These are phyloP conservation scores for Pleurotus ostreatus DNA, from an alignment of 768 basidiomycete genomes.

Conservation along the genomic window DNA sequence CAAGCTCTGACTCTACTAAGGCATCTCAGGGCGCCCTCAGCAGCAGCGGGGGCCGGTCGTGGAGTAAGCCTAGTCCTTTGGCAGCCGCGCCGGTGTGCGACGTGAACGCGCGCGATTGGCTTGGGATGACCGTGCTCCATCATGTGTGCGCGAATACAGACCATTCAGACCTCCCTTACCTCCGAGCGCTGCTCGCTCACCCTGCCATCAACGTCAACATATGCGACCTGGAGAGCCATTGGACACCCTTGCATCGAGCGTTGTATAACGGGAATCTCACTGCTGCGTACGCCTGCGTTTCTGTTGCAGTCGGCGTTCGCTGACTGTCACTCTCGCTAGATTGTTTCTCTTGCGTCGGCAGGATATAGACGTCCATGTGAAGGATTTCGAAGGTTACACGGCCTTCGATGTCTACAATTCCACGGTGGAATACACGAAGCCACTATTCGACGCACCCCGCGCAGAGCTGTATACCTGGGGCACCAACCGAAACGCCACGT, in stretches of 20 bases:
- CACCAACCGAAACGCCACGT: conserved; percentile 67
- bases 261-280: conserved; percentile 77
- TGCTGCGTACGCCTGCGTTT: conserved; percentile 46
- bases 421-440: conserved; percentile 73
- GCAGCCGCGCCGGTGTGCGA: conserved; percentile 31
- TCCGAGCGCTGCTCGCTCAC: conserved; percentile 70
- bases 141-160: conserved; percentile 69
- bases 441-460: conserved; percentile 27
- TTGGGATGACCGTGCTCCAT: conserved; percentile 80
- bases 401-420: conserved; percentile 93
- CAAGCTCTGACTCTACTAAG: conserved; percentile 30
- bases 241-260: conserved; percentile 89
- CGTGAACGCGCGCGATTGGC: conserved; percentile 67
- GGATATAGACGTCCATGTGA: conserved; percentile 68
- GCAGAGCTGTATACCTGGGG: conserved; percentile 58
- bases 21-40: conserved; percentile 29
- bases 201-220: conserved; percentile 77
- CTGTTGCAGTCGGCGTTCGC: conserved; percentile 6
- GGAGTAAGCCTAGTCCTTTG: conserved; percentile 45
- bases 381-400: conserved; percentile 87
- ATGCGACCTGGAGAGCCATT: conserved; percentile 78
- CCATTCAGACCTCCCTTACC: conserved; percentile 66
- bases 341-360: conserved; percentile 69
- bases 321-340: conserved; percentile 33
- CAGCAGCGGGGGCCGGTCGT: conserved; percentile 53